Conservation (phyloP, 495 filamentous ascomycete genomes). For the Daldinia concentrica region DNA sequence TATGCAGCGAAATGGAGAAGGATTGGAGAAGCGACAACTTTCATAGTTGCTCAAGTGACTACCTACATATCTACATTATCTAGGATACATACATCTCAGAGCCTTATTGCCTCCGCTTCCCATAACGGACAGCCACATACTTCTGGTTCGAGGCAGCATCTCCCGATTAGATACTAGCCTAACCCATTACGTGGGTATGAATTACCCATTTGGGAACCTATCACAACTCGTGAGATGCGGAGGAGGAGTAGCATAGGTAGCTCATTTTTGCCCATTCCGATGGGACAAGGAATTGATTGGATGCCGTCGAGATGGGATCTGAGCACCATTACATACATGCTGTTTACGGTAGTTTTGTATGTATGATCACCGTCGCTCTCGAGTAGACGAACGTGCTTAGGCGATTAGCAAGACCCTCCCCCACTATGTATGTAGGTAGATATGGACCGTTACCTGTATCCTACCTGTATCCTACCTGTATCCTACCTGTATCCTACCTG, state of each 20-base stretch:
- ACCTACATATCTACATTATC: background rate
- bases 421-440: too few relatives aligned
- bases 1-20: conserved; percentile 16
- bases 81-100: background rate
- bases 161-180: conserved; percentile 32
- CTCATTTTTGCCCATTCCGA: conserved; percentile 23
- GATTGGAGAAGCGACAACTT: conserved; percentile 17
- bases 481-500: conserved; percentile 14
- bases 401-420: conserved; percentile 23
- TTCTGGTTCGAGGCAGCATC: conserved; percentile 31
- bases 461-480: conserved; percentile 14
- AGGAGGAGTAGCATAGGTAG: conserved; percentile 22
- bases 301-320: conserved; percentile 43
- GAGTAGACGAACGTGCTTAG: conserved; percentile 25
- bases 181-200: conserved; percentile 34
- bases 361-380: conserved; percentile 29
- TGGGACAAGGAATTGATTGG: conserved; percentile 39
- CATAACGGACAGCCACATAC: background rate
- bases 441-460: conserved; percentile 17
- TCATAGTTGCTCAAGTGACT: conserved; percentile 14
- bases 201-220: conserved; percentile 28
- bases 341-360: conserved; percentile 29
- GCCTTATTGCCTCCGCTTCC: background rate
- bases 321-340: conserved; percentile 33
- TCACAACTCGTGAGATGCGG: conserved; percentile 33